Conservation (phyloP, 2,329 filamentous ascomycete genomes). For the Cytospora mali region DNA sequence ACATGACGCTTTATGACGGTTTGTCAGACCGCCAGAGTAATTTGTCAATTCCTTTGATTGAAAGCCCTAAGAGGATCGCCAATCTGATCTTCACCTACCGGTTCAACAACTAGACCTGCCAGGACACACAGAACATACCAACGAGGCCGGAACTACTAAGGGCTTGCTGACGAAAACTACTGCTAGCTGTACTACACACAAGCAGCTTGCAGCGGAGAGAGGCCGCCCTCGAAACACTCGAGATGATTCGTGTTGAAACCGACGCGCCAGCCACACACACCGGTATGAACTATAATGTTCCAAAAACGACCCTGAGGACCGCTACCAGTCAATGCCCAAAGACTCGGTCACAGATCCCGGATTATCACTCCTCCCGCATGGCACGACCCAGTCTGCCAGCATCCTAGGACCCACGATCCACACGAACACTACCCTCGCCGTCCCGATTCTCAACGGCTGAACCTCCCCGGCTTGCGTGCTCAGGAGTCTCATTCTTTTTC, state of each 20-base stretch:
- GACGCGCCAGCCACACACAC: background rate
- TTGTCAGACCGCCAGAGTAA: background rate
- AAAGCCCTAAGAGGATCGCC: no score
- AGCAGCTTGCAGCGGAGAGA: background rate
- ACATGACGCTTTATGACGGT: background rate
- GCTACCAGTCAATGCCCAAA: no score
- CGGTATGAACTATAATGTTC: background rate
- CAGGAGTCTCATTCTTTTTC: background rate
- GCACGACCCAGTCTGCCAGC: no score
- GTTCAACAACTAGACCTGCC: background rate
- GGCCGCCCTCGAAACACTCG: constrained; percentile 5
- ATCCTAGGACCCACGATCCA: no score
- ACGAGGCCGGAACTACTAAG: background rate
- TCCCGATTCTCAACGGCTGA: background rate
- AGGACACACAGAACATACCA: background rate
- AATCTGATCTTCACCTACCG: background rate
- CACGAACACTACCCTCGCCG: no score
- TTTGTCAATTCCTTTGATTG: background rate
- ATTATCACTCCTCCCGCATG: no score
- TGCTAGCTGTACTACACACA: background rate
- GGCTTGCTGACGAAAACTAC: background rate
- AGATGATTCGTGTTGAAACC: constrained; percentile 1
- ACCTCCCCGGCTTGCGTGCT: background rate
- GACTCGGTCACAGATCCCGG: background rate
- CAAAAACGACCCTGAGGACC: no score